Conservation (phyloP, 495 filamentous ascomycete species). For the Aspergillus baeticus region DNA sequence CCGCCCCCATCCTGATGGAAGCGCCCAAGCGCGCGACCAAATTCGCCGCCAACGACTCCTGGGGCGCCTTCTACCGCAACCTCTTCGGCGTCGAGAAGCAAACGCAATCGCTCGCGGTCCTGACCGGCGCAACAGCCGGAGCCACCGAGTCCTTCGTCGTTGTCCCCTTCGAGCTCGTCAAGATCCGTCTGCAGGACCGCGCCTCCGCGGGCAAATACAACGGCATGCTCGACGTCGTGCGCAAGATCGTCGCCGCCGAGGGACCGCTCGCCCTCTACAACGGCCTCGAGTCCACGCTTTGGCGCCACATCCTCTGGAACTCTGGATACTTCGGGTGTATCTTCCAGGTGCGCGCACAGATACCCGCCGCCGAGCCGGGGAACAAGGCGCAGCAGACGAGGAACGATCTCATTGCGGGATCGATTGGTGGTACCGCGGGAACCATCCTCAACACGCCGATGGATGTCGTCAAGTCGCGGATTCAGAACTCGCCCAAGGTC, state of each 20-base stretch:
- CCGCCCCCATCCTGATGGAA: constrained; percentile 96
- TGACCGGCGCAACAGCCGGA: constrained; percentile 92
- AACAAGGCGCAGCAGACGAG: constrained; percentile 77
- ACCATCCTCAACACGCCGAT: constrained; percentile 95
- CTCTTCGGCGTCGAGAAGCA: constrained; percentile 81
- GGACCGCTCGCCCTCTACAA: constrained; percentile 91
- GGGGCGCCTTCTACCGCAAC: constrained; percentile 87
- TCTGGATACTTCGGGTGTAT: constrained; percentile 98
- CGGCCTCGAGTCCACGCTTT: constrained; percentile 91
- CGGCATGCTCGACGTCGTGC: constrained; percentile 87
- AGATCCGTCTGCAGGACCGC: constrained; percentile 94
- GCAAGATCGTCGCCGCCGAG: constrained; percentile 80
- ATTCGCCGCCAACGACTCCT: constrained; percentile 97
- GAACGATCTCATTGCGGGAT: constrained; percentile 85
- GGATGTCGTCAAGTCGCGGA: constrained; percentile 97
- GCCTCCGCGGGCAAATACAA: constrained; percentile 92
- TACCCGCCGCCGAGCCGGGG: constrained; percentile 66
- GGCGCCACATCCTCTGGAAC: constrained; percentile 98
- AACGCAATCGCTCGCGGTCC: constrained; percentile 82
- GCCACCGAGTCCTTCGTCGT: constrained; percentile 96
- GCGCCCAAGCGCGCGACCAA: constrained; percentile 98
- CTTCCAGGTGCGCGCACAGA: constrained; percentile 83
- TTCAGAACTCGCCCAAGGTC: constrained; percentile 87
- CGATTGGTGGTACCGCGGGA: constrained; percentile 85
- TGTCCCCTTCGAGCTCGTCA: constrained; percentile 91